Base-by-base conservation (phyloP, 768 basidiomycete genomes). In the Tubosaeta sp. region DNA sequence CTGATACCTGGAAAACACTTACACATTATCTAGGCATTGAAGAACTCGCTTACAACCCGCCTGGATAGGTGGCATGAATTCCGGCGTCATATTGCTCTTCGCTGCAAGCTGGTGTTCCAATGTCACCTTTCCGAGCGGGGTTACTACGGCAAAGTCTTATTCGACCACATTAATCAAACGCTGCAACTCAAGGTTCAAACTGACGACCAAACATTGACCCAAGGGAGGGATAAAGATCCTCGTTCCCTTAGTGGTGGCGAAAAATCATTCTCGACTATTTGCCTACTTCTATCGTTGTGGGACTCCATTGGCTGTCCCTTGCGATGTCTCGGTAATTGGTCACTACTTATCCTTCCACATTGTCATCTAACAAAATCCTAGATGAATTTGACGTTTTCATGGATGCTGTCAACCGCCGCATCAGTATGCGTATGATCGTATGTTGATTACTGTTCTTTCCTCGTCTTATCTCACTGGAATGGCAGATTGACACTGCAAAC, bases 321-420 rank as follows among this genome's bases (percentile, higher is more conserved):
- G 43, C 78, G 97, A 53, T 97, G 95, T 63, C 82, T 98, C 22
- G 88, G 88, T 89, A 62, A 38, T 78, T 69, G 32, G 41, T 6
- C 11, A 53, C 4, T 22, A 16, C 32, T 31, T 26, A 17, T 45
- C 35, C 4, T 16, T 4, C 11, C 16, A 25, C 7, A 22, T 25
- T 7, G 19, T 46, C 8, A 29, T 48, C 59, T 68, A 33, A 68
- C 56, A 41, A 39, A 9, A 2, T 34, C 6, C 14, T 55, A 84
- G 97, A 99, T 63, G 97, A 99, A 67, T 99, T 97, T 65, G 95
- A 98, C 61, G 95, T 97, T 11, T 97, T 95, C 76, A 93, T 98
- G 91, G 92, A 95, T 65, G 90, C 90, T 22, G 85, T 92, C 53
- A 92, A 91, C 67, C 83, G 97, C 17, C 84, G 86, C 43, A 88